phyloP scores from a whole-genome alignment of 2,329 filamentous ascomycete genomes.

The Aureobasidium melanogenum region DNA sequence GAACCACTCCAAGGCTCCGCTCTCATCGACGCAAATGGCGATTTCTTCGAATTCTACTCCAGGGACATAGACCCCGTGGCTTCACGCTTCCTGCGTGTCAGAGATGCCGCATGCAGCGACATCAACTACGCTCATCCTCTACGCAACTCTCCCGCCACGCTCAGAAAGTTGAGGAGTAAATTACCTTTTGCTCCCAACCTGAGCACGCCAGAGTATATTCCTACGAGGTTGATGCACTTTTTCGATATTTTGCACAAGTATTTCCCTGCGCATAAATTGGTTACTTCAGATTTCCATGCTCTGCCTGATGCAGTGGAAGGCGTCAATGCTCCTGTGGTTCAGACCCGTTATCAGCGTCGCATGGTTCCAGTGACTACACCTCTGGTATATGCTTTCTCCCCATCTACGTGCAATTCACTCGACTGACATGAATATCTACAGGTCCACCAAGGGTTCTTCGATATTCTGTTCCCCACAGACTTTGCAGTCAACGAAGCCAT shows the following conservation, averaged over 20 bases:
- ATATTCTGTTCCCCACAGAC: constrained; percentile 96
- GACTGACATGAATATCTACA: constrained; percentile 27
- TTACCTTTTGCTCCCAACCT: constrained; percentile 68
- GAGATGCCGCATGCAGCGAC: constrained; percentile 60
- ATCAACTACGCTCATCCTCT: constrained; percentile 55
- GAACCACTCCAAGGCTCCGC: constrained; percentile 81
- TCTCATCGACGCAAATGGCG: constrained; percentile 72
- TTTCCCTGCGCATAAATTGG: constrained; percentile 81
- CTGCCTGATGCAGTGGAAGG: constrained; percentile 77
- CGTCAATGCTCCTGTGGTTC: constrained; percentile 88
- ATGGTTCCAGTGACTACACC: constrained; percentile 88
- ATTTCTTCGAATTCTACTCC: constrained; percentile 92
- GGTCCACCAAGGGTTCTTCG: constrained; percentile 98
- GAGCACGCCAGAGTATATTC: constrained; percentile 82
- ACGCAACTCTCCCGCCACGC: constrained; percentile 37
- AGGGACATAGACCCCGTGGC: constrained; percentile 73
- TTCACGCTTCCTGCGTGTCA: constrained; percentile 72
- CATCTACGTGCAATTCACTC: background rate
- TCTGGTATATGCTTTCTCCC: constrained; percentile 48
- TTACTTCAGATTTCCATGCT: constrained; percentile 84
- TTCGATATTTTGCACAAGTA: constrained; percentile 82
- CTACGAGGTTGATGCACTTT: constrained; percentile 91
- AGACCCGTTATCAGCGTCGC: constrained; percentile 79
- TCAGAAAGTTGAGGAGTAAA: constrained; percentile 53
- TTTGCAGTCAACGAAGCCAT: constrained; percentile 85